Conservation (phyloP, 768 basidiomycete species). For the Mycena capillaripes region DNA sequence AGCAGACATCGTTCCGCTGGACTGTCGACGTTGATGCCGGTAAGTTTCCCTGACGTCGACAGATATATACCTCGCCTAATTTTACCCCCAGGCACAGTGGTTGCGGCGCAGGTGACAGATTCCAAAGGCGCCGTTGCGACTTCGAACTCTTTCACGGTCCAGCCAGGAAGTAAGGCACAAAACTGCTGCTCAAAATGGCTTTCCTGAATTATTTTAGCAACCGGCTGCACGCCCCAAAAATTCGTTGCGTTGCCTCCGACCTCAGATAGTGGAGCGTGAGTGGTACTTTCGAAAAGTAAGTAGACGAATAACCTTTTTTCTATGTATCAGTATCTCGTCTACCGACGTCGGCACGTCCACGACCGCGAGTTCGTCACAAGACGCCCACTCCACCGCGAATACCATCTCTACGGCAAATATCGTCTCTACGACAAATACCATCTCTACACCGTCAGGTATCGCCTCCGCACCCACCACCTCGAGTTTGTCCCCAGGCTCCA, state of each 20-base stretch:
- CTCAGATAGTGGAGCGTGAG: too few relatives aligned
- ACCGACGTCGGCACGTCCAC: too few relatives aligned
- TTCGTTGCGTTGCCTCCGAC: too few relatives aligned
- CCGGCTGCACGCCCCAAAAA: not conserved
- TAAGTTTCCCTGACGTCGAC: not conserved
- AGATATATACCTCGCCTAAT: not conserved
- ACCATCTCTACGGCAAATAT: not conserved
- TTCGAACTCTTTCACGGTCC: not conserved
- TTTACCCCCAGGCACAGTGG: not conserved
- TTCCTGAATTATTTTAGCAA: not conserved
- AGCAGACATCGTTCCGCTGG: slow-evolving; percentile 11
- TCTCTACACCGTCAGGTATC: not conserved
- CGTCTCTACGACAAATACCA: not conserved
- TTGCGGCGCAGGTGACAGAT: slow-evolving; percentile 6
- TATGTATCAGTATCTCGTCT: too few relatives aligned
- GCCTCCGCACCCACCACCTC: not conserved
- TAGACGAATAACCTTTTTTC: too few relatives aligned
- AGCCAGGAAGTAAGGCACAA: slow-evolving; percentile 13
- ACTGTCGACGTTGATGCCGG: slow-evolving; percentile 16
- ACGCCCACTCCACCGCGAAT: not conserved
- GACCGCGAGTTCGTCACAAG: too few relatives aligned
- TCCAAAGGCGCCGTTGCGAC: not conserved
- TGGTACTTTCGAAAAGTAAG: too few relatives aligned
- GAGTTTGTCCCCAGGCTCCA: not conserved
- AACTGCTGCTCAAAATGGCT: not conserved